Evolutionary conservation across 1,139 yeast genomes (phyloP), one percentile per base, ranked within the genome.

Genomic region (Kodamaea alishanica): DNA sequence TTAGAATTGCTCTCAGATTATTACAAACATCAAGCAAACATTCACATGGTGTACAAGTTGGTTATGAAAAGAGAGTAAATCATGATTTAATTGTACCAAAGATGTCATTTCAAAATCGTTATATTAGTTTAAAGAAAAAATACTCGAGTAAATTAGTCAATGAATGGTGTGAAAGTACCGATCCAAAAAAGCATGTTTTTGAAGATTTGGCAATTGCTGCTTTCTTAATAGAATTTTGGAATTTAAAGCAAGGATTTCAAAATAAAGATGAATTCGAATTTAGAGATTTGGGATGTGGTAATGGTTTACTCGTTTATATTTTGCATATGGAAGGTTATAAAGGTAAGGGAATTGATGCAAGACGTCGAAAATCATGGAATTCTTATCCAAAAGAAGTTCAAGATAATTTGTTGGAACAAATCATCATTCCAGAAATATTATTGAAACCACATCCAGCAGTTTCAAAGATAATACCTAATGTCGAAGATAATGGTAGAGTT

Each of bases 121-220:
- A 92, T 56, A 82, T 87, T 32, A 70, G 77, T 25, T 69, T 92
- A 51, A 92, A 92, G 63, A 86, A 84, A 56, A 85, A 82, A 56
- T 86, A 90, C 56, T 87, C 96, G 0, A 77, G 82, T 30, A 63
- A 67, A 15, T 63, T 90, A 39, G 90, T 89, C n/a, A 84, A 81
- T 30, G 76, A 74, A 50, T 92, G 98, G 98, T 79, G 74, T 15
- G 98, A 92, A 60, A 81, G 83, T 33, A 92, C 98, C 2, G 97
- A 92, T 60, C 97, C 97, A 1, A 77, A 82, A 51, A 92, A 92
- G 58, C 98, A 92, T 62, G 97, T 90, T 0, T 92, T 90, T 64
- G 98, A 92, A 65, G 98, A 92, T 57, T 75, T 92, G 40, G 95
- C 96, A 2, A 90, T 92, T 49, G 97, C 97, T 0, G 96, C 97